Evolutionary conservation across 805 yeast species (phyloP).

Genomic region (Saturnispora gosingensis): DNA sequence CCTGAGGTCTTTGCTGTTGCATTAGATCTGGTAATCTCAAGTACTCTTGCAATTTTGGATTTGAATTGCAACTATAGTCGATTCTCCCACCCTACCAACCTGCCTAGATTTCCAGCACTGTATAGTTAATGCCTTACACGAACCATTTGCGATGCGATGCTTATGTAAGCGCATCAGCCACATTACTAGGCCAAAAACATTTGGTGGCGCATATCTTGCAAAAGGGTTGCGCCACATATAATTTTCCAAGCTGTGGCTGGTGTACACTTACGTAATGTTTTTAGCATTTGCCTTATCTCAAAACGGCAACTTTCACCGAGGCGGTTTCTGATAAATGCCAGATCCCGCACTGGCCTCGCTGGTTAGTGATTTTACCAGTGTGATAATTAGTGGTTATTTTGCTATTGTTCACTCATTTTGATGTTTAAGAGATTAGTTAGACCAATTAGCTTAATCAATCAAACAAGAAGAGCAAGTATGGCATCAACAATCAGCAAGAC

Average conservation of each 20-base stretch:
- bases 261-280: neutral
- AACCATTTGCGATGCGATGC: neutral
- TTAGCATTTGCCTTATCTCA: neutral
- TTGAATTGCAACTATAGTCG: no score
- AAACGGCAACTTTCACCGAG: neutral
- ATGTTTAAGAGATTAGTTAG: slow-evolving; percentile 1
- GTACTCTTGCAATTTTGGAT: no score
- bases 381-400: no score
- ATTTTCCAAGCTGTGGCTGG: neutral
- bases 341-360: neutral
- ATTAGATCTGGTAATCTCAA: no score
- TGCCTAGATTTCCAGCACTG: neutral
- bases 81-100: no score
- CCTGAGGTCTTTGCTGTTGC: neutral
- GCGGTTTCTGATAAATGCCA: neutral
- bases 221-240: no score
- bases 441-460: neutral
- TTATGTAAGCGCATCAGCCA: neutral
- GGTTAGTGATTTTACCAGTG: neutral
- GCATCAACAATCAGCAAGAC: slow-evolving; percentile 17
- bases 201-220: no score
- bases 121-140: neutral
- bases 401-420: neutral
- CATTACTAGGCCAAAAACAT: neutral
- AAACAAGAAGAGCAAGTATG: slow-evolving; percentile 7